Conservation (phyloP, 2,329 filamentous ascomycete genomes). For the Aspergillus carbonarius region DNA sequence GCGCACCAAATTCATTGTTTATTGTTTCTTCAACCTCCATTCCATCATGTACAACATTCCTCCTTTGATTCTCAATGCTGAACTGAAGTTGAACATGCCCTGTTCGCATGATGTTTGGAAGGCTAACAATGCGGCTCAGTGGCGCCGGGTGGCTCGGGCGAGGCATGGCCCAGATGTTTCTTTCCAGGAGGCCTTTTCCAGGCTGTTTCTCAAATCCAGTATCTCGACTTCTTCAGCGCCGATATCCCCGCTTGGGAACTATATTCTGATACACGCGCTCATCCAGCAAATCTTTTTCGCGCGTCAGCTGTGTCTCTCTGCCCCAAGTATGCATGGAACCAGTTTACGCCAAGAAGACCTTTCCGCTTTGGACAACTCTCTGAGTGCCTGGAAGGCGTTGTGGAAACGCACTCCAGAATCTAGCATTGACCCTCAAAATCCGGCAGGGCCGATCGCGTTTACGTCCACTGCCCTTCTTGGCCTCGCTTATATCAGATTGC, state of each 20-base stretch:
- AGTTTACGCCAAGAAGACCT: constrained; percentile 48
- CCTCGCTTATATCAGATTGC: constrained; percentile 48
- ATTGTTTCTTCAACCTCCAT: constrained; percentile 60
- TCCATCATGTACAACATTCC: constrained; percentile 63
- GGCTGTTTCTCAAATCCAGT: constrained; percentile 42
- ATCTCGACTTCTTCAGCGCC: constrained; percentile 35
- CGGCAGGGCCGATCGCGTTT: constrained; percentile 55
- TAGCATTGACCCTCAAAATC: constrained; percentile 54
- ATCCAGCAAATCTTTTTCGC: constrained; percentile 56
- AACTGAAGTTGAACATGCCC: constrained; percentile 56
- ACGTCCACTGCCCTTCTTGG: constrained; percentile 51
- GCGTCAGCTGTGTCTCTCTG: constrained; percentile 48
- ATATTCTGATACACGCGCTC: constrained; percentile 55
- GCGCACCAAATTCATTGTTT: constrained; percentile 57
- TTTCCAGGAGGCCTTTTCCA: constrained; percentile 48
- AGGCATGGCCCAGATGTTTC: constrained; percentile 36
- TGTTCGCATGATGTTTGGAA: constrained; percentile 57
- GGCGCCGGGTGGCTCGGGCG: constrained; percentile 44
- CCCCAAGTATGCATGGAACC: constrained; percentile 43
- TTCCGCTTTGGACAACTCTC: constrained; percentile 46
- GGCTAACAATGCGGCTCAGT: constrained; percentile 51
- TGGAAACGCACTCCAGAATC: constrained; percentile 57
- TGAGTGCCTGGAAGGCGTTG: constrained; percentile 52
- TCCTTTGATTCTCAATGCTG: constrained; percentile 56
- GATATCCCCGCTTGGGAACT: constrained; percentile 54